phyloP scores from a whole-genome alignment of 495 filamentous ascomycete species.

The Neurospora sp. region DNA sequence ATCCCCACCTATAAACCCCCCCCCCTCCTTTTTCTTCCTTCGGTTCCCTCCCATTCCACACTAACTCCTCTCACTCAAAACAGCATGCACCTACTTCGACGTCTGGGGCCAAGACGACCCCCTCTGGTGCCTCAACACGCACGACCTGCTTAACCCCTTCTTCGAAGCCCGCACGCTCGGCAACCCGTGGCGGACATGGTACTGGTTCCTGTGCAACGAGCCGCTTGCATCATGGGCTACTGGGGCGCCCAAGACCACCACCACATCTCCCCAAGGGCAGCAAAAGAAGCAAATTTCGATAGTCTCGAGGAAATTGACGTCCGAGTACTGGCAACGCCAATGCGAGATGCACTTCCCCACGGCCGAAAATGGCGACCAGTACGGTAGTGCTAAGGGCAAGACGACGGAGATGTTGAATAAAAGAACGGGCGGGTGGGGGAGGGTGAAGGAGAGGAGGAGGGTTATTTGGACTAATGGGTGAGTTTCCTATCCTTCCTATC shows the following conservation, averaged over 20 bases:
- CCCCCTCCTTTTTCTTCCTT: not conserved
- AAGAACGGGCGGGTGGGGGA: constrained; percentile 47
- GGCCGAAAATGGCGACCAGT: constrained; percentile 33
- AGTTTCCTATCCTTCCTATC: constrained; percentile 1
- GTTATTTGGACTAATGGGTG: constrained; percentile 52
- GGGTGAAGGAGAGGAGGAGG: constrained; percentile 24
- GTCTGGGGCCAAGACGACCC: constrained; percentile 39
- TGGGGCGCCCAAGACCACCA: constrained; percentile 34
- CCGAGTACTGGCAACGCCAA: constrained; percentile 50
- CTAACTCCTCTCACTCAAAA: not conserved
- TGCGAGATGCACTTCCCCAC: constrained; percentile 52
- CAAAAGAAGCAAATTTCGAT: constrained; percentile 23
- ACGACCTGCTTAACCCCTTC: constrained; percentile 45
- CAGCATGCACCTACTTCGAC: constrained; percentile 29
- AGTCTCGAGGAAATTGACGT: constrained; percentile 47
- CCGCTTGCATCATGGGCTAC: constrained; percentile 30
- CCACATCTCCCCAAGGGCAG: not conserved
- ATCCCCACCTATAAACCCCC: not conserved
- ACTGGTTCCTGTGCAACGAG: constrained; percentile 58
- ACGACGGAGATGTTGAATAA: constrained; percentile 45
- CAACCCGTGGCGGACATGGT: constrained; percentile 52
- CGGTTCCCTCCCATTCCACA: not conserved
- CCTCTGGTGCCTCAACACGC: constrained; percentile 49
- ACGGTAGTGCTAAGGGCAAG: constrained; percentile 41
- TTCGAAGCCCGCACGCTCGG: constrained; percentile 43